A percentile compares a stretch with the other conserved stretches of the same genome.
These are phyloP conservation scores for Rhododendron ovatum DNA, from an alignment of 148 eudicot species.

Conservation along the genomic window DNA sequence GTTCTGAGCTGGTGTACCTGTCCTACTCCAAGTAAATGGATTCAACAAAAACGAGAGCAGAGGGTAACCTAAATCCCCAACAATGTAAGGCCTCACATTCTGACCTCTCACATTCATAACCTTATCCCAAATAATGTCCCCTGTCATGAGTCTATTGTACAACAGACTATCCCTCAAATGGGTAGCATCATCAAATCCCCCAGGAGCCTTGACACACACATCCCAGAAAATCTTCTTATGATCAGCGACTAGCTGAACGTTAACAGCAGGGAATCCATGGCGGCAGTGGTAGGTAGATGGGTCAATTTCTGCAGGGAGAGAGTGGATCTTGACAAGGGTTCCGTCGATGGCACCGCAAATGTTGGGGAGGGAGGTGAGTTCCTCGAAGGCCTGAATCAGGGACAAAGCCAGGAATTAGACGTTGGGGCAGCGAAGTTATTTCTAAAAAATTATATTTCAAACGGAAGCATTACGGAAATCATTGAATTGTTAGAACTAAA, in stretches of 20 bases:
- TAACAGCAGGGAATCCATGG: slow-evolving; percentile 54
- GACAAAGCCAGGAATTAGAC: background rate
- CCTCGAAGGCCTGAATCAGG: slow-evolving; percentile 53
- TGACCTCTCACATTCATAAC: slow-evolving; percentile 78
- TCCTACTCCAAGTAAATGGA: slow-evolving; percentile 53
- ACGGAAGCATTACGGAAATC: too few relatives aligned
- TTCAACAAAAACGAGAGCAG: slow-evolving; percentile 77
- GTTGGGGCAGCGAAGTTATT: background rate
- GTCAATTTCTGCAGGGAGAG: slow-evolving; percentile 31
- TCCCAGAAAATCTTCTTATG: slow-evolving; percentile 96
- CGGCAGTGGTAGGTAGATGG: slow-evolving; percentile 33
- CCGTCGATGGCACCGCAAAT: slow-evolving; percentile 77
- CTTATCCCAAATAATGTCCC: slow-evolving; percentile 85
- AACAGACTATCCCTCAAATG: slow-evolving; percentile 84
- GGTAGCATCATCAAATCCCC: slow-evolving; percentile 69
- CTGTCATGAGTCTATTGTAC: slow-evolving; percentile 70
- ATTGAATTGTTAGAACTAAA: background rate
- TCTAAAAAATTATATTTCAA: background rate
- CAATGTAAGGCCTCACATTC: slow-evolving; percentile 74
- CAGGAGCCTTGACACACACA: slow-evolving; percentile 91
- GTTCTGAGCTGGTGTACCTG: slow-evolving; percentile 63
- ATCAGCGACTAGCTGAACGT: slow-evolving; percentile 88
- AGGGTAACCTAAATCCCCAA: slow-evolving; percentile 85
- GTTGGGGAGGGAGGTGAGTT: slow-evolving; percentile 62
- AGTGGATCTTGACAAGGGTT: slow-evolving; percentile 36